These are phyloP conservation scores for Suillus subaureus DNA, from an alignment of 768 basidiomycete species.

Conservation along the genomic window DNA sequence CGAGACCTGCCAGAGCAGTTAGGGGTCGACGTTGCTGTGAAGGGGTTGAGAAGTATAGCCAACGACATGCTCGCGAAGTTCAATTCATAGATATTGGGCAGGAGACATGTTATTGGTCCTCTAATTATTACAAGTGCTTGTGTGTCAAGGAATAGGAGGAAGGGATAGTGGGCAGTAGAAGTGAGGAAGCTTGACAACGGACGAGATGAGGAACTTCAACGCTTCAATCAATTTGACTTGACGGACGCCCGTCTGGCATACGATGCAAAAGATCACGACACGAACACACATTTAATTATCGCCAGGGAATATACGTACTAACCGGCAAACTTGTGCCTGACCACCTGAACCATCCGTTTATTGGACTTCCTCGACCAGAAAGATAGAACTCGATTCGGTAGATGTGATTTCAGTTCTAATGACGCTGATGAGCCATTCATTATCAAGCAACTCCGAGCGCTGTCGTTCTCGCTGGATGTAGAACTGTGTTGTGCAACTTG, in stretches of 20 bases:
- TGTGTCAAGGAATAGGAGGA: no score
- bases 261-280: neutral
- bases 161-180: neutral
- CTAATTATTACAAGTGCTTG: neutral
- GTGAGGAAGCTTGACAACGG: neutral
- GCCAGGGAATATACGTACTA: neutral
- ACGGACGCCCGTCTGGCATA: neutral
- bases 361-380: neutral
- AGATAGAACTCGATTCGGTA: neutral
- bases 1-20: no score
- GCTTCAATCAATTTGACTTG: neutral
- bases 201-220: neutral
- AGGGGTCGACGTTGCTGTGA: neutral
- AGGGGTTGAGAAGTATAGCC: neutral
- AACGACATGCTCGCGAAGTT: neutral
- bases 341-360: neutral
- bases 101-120: neutral
- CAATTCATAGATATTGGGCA: neutral
- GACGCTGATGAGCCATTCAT: neutral
- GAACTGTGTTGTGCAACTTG: neutral
- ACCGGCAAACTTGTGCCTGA: neutral
- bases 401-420: neutral
- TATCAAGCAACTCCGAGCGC: neutral
- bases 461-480: no score
- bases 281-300: neutral